These are phyloP conservation scores for Sphaerulina populicola DNA, from an alignment of 2,329 filamentous ascomycete genomes.

Conservation along the genomic window DNA sequence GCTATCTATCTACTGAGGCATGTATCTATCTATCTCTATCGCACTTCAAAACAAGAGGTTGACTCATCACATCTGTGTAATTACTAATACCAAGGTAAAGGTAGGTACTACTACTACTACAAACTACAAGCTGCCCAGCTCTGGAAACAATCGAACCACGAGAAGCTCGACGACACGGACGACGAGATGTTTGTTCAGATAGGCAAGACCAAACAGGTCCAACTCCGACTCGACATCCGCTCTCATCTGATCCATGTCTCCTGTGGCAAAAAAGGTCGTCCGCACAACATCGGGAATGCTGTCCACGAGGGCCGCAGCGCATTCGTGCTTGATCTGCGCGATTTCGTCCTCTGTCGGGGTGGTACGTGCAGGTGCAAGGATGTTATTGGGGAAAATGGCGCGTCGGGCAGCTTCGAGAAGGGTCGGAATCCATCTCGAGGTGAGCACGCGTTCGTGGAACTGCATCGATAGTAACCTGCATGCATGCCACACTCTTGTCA, in stretches of 20 bases:
- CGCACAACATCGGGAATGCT: constrained; percentile 43
- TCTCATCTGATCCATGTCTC: constrained; percentile 24
- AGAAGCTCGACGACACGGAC: constrained; percentile 75
- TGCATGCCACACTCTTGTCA: neutral
- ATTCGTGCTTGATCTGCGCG: constrained; percentile 55
- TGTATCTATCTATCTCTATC: neutral
- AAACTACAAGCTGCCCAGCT: constrained; percentile 54
- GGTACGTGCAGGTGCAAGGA: constrained; percentile 56
- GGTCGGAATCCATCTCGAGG: constrained; percentile 38
- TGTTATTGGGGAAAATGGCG: constrained; percentile 79
- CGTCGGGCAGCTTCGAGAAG: constrained; percentile 61
- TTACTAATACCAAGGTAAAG: too few species aligned
- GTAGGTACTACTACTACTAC: too few species aligned
- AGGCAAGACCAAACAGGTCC: constrained; percentile 67
- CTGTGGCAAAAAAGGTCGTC: constrained; percentile 38
- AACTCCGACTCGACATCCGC: constrained; percentile 48
- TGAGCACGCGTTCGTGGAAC: constrained; percentile 37
- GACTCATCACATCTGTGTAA: too few species aligned
- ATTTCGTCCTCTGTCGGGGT: constrained; percentile 54
- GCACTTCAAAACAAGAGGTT: too few species aligned
- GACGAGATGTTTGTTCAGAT: constrained; percentile 87
- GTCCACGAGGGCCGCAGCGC: constrained; percentile 51
- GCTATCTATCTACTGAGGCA: neutral
- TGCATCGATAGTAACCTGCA: constrained; percentile 42
- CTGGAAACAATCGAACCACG: constrained; percentile 74